phyloP scores from a whole-genome alignment of 1,139 yeast species.

The Candida sanyaensis region DNA sequence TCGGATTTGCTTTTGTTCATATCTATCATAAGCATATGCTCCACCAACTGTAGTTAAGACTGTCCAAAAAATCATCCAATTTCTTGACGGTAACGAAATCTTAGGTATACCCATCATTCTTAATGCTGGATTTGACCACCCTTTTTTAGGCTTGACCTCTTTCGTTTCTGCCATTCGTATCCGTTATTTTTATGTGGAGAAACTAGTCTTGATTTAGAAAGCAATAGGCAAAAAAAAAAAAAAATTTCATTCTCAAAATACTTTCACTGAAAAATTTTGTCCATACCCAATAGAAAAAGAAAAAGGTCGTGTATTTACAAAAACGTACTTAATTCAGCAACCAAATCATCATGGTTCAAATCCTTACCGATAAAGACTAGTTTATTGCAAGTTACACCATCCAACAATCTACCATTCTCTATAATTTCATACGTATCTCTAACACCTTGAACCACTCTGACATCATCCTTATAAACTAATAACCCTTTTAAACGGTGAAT shows the following conservation, averaged over 20 bases:
- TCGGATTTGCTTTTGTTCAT: conserved; percentile 67
- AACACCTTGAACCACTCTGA: conserved; percentile 89
- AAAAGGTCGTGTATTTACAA: conserved; percentile 7
- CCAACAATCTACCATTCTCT: conserved; percentile 46
- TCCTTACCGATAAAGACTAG: conserved; percentile 84
- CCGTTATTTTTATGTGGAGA: too few relatives aligned
- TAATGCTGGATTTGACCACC: conserved; percentile 83
- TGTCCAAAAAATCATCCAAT: conserved; percentile 91
- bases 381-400: conserved; percentile 46
- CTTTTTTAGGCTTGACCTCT: conserved; percentile 33
- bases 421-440: conserved; percentile 86
- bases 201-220: too few relatives aligned
- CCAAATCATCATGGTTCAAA: conserved; percentile 35
- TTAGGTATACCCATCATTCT: conserved; percentile 84
- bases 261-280: neutral
- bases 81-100: conserved; percentile 79
- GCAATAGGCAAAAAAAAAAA: too few relatives aligned
- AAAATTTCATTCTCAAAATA: too few relatives aligned
- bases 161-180: conserved; percentile 1
- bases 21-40: conserved; percentile 75
- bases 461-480: conserved; percentile 40
- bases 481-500: conserved; percentile 85
- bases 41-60: conserved; percentile 68
- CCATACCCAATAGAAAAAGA: neutral
- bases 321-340: conserved; percentile 23